These are phyloP conservation scores for Allium fistulosum DNA, from an alignment of 106 monocot species.

Conservation along the genomic window DNA sequence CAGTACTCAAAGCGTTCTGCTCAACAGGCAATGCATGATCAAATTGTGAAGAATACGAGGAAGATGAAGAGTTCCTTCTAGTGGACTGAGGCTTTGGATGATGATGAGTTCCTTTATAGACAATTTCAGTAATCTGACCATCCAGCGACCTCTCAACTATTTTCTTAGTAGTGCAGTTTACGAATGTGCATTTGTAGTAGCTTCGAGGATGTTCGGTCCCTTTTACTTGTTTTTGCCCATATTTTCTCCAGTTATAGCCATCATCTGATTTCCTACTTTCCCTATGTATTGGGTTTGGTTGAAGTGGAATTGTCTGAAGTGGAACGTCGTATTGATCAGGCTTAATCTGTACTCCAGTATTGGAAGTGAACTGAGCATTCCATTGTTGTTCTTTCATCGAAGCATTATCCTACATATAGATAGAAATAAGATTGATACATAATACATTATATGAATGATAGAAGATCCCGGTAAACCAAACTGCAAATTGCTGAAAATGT, in stretches of 20 bases:
- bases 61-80: constrained; percentile 20
- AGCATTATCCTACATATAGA: background rate
- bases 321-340: constrained; percentile 7
- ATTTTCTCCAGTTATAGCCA: constrained; percentile 55
- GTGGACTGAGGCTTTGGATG: constrained; percentile 43
- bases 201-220: constrained; percentile 47
- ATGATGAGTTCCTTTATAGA: constrained; percentile 45
- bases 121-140: constrained; percentile 48
- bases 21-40: constrained; percentile 5
- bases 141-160: constrained; percentile 36
- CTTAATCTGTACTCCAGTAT: background rate
- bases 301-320: constrained; percentile 4
- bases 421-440: background rate
- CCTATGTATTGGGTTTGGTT: constrained; percentile 1
- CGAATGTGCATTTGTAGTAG: constrained; percentile 48
- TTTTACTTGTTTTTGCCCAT: constrained; percentile 53
- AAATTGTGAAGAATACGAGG: background rate
- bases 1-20: constrained; percentile 9
- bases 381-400: constrained; percentile 5
- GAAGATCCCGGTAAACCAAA: background rate
- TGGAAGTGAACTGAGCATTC: background rate
- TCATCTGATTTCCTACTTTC: constrained; percentile 29
- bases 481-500: background rate
- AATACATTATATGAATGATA: background rate
- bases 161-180: constrained; percentile 37